Conservation (phyloP, 345 rosid species). For the Aquilaria sinensis region DNA sequence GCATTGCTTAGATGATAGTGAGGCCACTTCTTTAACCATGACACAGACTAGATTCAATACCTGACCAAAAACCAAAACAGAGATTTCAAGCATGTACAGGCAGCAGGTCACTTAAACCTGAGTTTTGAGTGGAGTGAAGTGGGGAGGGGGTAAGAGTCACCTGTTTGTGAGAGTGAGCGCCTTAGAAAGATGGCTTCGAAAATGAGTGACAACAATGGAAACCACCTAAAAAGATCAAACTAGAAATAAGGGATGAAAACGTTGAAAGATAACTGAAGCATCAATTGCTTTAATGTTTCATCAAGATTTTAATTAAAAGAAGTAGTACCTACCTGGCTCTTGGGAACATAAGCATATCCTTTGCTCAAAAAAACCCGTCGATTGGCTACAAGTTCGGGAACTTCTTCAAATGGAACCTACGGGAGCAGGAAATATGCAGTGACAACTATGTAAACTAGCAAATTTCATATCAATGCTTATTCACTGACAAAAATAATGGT, state of each 20-base stretch:
- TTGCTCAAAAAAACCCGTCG: conserved; percentile 64
- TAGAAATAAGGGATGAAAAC: conserved; percentile 2
- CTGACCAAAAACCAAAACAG: background rate
- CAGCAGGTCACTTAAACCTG: conserved; percentile 5
- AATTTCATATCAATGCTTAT: background rate
- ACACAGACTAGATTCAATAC: background rate
- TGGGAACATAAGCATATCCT: conserved; percentile 86
- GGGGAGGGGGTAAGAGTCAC: conserved; percentile 25
- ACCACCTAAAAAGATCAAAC: conserved; percentile 43
- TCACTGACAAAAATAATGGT: background rate
- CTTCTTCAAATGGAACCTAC: conserved; percentile 98
- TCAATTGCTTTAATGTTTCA: conserved; percentile 3
- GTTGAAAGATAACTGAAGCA: conserved; percentile 2
- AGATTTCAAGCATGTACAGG: conserved; percentile 6
- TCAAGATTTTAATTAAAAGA: conserved; percentile 9
- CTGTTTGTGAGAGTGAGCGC: conserved; percentile 84
- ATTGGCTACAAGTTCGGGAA: conserved; percentile 84
- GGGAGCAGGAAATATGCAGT: conserved; percentile 6
- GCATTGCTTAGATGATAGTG: background rate
- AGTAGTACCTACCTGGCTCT: conserved; percentile 49
- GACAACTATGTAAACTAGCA: conserved; percentile 5
- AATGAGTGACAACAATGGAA: conserved; percentile 77
- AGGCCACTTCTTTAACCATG: background rate
- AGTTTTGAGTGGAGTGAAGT: too few relatives aligned
- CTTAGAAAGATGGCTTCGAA: conserved; percentile 73